phyloP scores from a whole-genome alignment of 2,329 filamentous ascomycete species.

The Apiospora marii region DNA sequence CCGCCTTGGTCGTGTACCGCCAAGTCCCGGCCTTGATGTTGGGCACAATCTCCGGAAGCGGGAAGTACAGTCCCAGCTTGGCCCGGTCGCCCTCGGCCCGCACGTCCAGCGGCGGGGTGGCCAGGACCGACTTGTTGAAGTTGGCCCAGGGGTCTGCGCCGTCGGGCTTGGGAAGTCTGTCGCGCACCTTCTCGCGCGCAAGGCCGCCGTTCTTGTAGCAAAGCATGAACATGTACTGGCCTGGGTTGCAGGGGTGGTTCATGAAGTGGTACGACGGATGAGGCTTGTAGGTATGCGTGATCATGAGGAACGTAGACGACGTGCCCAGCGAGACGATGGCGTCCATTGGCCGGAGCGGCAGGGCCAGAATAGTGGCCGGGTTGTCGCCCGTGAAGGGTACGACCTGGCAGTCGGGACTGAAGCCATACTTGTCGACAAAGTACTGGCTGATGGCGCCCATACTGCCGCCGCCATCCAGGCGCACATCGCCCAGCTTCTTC shows the following conservation, averaged over 20 bases:
- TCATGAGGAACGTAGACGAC: constrained; percentile 97
- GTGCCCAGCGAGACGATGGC: constrained; percentile 96
- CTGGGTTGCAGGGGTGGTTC: constrained; percentile 91
- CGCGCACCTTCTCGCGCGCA: constrained; percentile 87
- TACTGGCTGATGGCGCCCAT: constrained; percentile 81
- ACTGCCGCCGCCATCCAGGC: constrained; percentile 79
- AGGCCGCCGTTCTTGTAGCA: constrained; percentile 99
- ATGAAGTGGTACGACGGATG: constrained; percentile 96
- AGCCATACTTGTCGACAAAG: constrained; percentile 81
- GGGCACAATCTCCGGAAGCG: constrained; percentile 93
- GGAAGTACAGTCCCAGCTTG: constrained; percentile 93
- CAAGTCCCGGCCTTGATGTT: constrained; percentile 87
- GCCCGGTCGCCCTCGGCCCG: constrained; percentile 63
- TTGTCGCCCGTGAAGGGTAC: constrained; percentile 95
- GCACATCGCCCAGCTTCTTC: constrained; percentile 80
- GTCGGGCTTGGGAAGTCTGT: constrained; percentile 70
- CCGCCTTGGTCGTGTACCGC: constrained; percentile 72
- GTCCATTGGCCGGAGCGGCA: constrained; percentile 86
- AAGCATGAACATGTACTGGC: constrained; percentile 99
- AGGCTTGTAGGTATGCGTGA: constrained; percentile 88
- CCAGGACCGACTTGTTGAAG: constrained; percentile 79
- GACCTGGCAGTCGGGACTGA: constrained; percentile 76
- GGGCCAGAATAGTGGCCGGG: constrained; percentile 89
- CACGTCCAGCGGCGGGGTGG: constrained; percentile 74
- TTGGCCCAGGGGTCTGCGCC: constrained; percentile 71